Percentiles rank a stretch among this genome's conserved stretches.
Conservation (phyloP, 2,329 filamentous ascomycete species). For the Hortaea werneckii region DNA sequence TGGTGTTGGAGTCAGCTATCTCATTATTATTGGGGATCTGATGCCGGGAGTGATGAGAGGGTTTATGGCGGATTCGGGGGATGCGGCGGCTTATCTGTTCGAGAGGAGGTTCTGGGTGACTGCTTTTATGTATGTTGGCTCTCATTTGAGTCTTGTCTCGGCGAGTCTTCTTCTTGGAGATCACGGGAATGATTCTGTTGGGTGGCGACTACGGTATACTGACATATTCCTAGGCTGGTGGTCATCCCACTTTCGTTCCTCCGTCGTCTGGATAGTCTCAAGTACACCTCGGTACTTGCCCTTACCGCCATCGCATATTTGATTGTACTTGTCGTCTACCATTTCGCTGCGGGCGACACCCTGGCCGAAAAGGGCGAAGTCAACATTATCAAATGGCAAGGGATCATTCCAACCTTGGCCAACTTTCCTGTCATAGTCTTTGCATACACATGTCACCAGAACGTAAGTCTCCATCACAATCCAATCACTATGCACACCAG, state of each 20-base stretch:
- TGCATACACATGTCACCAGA: conserved; percentile 98
- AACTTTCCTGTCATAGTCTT: conserved; percentile 93
- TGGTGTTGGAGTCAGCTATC: conserved; percentile 89
- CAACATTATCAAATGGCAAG: conserved; percentile 66
- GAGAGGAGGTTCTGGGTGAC: conserved; percentile 97
- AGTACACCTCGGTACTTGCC: conserved; percentile 90
- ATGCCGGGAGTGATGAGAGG: conserved; percentile 91
- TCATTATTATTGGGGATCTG: conserved; percentile 96
- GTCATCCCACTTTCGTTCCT: conserved; percentile 93
- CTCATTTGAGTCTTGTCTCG: neutral
- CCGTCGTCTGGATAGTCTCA: conserved; percentile 82
- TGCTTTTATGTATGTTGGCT: conserved; percentile 65
- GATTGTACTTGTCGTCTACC: conserved; percentile 84
- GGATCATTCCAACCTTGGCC: conserved; percentile 66
- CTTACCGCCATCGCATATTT: conserved; percentile 90
- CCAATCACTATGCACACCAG: neutral
- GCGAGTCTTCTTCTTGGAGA: too few relatives aligned
- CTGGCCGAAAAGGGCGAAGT: conserved; percentile 64
- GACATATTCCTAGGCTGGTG: conserved; percentile 51
- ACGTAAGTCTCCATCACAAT: conserved; percentile 49
- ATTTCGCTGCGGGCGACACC: conserved; percentile 71
- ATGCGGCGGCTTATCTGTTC: conserved; percentile 61
- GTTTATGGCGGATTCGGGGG: conserved; percentile 50
- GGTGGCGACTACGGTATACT: neutral
- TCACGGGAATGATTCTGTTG: too few relatives aligned